Base-by-base conservation (phyloP, 352 stramenopile species). In the Phytophthora ramorum region DNA sequence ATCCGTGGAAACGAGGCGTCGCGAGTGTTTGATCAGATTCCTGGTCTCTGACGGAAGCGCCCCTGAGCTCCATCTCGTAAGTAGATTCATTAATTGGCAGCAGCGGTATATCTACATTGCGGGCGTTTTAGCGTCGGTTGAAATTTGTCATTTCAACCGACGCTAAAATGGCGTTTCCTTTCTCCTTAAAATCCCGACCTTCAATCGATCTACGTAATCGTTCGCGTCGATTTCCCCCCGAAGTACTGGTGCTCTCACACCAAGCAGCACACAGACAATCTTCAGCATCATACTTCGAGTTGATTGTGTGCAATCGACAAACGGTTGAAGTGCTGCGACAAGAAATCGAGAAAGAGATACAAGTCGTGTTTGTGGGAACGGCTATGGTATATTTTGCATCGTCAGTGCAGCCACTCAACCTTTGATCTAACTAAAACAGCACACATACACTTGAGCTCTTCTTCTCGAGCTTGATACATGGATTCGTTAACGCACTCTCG, bases 401-500 rank as follows among this genome's bases (percentile, higher is more conserved):
- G 32, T 16, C 16, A 7, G 34, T 40, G 34, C 34, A 40, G 34
- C 34, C 34, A 44, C 37, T 20, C 35, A n/a, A 41, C 35, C 35
- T 41, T 7, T 41, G 14, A 13, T 41, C 37, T 44, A 44, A 20
- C 37, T 44, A 44, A 17, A 17, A 20, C 37, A 44, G 1, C 37
- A 44, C 7, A 17, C 37, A 45, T 41, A 56, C 35, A 50, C 26
- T 49, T 34, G 17, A 55, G 40, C 58, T 66, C 48, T 66, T 61
- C 51, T 45, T 44, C 35, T 68, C 22, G 43, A 67, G 32, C 59
- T 51, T 47, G 17, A 10, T 44, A 32, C 32, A 17, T 10, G 37
- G 14, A 8, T 43, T 43, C 37, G 37, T 34, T 34, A 47, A 57
- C 19, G 50, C 28, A 58, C 35, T 58, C 20, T 44, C n/a, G 35